Evolutionary conservation across 2,329 filamentous ascomycete species (phyloP), one percentile per base, ranked within the genome.

Genomic region (Leptographium radiaticola): DNA sequence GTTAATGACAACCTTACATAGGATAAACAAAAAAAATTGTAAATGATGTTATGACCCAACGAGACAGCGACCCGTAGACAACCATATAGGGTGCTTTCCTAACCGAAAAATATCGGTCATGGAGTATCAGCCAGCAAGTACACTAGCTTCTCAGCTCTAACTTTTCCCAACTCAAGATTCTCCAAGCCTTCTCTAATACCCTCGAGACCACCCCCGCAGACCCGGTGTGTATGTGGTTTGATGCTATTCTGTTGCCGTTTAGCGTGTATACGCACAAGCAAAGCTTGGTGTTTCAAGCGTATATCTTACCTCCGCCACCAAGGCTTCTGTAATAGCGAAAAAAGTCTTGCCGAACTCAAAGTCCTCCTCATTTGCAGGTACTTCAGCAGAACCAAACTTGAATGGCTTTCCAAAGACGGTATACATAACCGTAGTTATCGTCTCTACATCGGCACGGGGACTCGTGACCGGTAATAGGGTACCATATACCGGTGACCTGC

Each of bases 91-190:
- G 6, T 6, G 8, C 15, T 20, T 18, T 42, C 4, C 20, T 11
- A 20, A 8, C 6, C 11, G 20, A 18, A 18, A 9, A 15, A 16
- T 42, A 5, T 30, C 6, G 10, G 11, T 62, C 66, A 15, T 51
- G 66, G 31, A 64, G 65, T 30, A 68, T 49, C 18, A 10, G 18
- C 38, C 1, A 50, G 15, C 20, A 50, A 34, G 56, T 67, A 70
- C 8, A 71, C 68, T 59, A 71, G 56, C 61, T 71, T 71, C 54
- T 59, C 61, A 4, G 64, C 68, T 53, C 64, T 67, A n/a, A 71
- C 62, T 61, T 60, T 61, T 3, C 61, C 62, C 30, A 58, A 53
- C 54, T 53, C 62, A 52, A 66, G 36, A 20, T 63, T 60, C 43
- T 60, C 43, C 54, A 66, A 13, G 2, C 66, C 65, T 15, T 57